A percentile compares a stretch with the other conserved stretches of the same genome.
These are phyloP conservation scores for Xylariaceae sp. DNA, from an alignment of 2,329 filamentous ascomycete species.

Conservation along the genomic window DNA sequence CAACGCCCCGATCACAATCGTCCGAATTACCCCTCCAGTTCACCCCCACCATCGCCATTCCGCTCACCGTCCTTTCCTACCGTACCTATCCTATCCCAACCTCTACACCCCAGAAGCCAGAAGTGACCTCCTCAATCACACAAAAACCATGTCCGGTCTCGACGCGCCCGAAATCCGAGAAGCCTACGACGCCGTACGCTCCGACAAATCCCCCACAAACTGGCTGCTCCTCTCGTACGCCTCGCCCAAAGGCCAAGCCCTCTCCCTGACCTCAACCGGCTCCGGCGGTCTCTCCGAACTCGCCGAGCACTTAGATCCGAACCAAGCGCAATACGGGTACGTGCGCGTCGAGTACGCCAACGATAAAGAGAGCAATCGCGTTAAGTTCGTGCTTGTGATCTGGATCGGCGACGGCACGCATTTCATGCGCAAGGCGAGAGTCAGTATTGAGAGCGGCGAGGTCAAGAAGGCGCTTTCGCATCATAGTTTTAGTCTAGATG, in stretches of 20 bases:
- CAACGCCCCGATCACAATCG: too few species aligned
- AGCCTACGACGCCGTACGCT: slow-evolving; percentile 64
- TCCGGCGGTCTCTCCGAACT: slow-evolving; percentile 59
- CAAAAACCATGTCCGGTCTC: slow-evolving; percentile 50
- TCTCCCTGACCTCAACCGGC: slow-evolving; percentile 55
- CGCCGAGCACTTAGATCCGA: slow-evolving; percentile 50
- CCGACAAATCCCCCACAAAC: slow-evolving; percentile 61
- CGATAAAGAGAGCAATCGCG: slow-evolving; percentile 63
- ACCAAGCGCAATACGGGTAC: slow-evolving; percentile 63
- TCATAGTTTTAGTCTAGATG: slow-evolving; percentile 62
- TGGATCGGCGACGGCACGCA: slow-evolving; percentile 65
- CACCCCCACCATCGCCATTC: too few species aligned
- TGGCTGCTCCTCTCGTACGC: slow-evolving; percentile 65
- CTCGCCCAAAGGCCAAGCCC: slow-evolving; percentile 50
- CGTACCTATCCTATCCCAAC: too few species aligned
- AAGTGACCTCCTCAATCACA: too few species aligned
- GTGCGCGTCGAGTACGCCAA: slow-evolving; percentile 66
- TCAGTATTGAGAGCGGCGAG: slow-evolving; percentile 62
- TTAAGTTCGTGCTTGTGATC: slow-evolving; percentile 65
- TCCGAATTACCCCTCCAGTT: too few species aligned
- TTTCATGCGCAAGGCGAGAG: slow-evolving; percentile 67
- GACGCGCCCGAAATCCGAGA: slow-evolving; percentile 56
- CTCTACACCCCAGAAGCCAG: too few species aligned
- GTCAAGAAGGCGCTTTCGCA: slow-evolving; percentile 62
- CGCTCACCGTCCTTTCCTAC: too few species aligned